These are phyloP conservation scores for Agrostemma githago DNA, from an alignment of 148 eudicot species.

Conservation along the genomic window DNA sequence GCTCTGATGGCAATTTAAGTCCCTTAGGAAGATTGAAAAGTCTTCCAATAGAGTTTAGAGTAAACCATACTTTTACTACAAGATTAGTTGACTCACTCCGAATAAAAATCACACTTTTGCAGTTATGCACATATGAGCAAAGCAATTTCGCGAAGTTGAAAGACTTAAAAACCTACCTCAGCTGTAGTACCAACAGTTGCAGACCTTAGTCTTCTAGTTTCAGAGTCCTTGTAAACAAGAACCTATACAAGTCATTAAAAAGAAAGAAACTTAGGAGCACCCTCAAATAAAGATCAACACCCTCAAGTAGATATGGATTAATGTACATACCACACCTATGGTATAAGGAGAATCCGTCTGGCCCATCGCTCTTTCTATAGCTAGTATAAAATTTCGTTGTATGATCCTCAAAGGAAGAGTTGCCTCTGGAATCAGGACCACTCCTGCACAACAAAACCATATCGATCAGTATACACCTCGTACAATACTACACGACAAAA, in stretches of 20 bases:
- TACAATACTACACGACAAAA: background rate
- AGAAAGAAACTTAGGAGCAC: slow-evolving; percentile 2
- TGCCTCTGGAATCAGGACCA: slow-evolving; percentile 89
- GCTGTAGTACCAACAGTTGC: slow-evolving; percentile 84
- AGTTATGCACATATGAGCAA: slow-evolving; percentile 1
- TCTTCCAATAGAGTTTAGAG: background rate
- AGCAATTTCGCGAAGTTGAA: slow-evolving; percentile 4
- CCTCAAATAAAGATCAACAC: slow-evolving; percentile 13
- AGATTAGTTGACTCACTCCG: background rate
- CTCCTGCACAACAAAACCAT: slow-evolving; percentile 43
- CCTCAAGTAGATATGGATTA: slow-evolving; percentile 5
- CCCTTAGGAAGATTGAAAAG: background rate
- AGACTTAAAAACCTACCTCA: slow-evolving; percentile 44
- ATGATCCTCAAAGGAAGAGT: slow-evolving; percentile 87
- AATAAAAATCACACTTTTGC: background rate
- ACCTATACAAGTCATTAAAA: slow-evolving; percentile 38
- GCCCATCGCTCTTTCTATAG: slow-evolving; percentile 72
- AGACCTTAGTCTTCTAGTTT: slow-evolving; percentile 45
- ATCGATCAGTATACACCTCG: background rate
- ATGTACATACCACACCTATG: slow-evolving; percentile 76
- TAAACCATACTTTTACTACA: background rate
- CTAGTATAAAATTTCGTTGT: slow-evolving; percentile 57
- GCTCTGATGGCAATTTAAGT: background rate
- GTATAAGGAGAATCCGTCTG: slow-evolving; percentile 64
- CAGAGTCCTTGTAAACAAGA: slow-evolving; percentile 51